Percentiles rank a stretch among this genome's conserved stretches.
Conservation (phyloP, 2,329 filamentous ascomycete species). For the Fusarium haematococcum region DNA sequence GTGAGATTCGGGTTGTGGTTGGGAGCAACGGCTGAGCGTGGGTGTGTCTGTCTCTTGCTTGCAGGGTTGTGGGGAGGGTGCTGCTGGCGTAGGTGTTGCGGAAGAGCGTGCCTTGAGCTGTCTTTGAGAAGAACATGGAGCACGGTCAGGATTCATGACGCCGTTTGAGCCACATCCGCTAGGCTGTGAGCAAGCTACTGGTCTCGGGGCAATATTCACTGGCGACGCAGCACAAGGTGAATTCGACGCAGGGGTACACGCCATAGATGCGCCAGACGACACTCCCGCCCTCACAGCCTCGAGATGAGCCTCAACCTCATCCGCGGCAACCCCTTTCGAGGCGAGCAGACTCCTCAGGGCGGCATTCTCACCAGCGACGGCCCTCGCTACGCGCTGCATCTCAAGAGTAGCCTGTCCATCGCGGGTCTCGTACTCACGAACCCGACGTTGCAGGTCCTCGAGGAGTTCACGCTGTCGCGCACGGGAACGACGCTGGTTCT, state of each 20-base stretch:
- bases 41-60: background rate
- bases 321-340: conserved; percentile 27
- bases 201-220: conserved; percentile 4
- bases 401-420: conserved; percentile 59
- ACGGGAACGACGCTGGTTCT: conserved; percentile 61
- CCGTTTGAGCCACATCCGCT: background rate
- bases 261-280: background rate
- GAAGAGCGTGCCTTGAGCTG: conserved; percentile 2
- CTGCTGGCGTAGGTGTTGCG: background rate
- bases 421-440: conserved; percentile 56
- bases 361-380: conserved; percentile 57
- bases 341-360: conserved; percentile 49
- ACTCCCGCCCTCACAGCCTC: conserved; percentile 2
- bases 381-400: conserved; percentile 60
- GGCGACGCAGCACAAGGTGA: conserved; percentile 24
- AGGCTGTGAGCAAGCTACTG: background rate
- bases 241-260: conserved; percentile 13
- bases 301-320: conserved; percentile 39
- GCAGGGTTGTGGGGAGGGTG: background rate
- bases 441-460: conserved; percentile 54
- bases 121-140: background rate
- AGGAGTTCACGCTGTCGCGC: conserved; percentile 58
- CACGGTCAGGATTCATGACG: background rate
- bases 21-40: background rate
- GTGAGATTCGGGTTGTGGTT: background rate